Evolutionary conservation across 192 early-diverging fungal species (phyloP).

Genomic region (Entomortierella chlamydospora): DNA sequence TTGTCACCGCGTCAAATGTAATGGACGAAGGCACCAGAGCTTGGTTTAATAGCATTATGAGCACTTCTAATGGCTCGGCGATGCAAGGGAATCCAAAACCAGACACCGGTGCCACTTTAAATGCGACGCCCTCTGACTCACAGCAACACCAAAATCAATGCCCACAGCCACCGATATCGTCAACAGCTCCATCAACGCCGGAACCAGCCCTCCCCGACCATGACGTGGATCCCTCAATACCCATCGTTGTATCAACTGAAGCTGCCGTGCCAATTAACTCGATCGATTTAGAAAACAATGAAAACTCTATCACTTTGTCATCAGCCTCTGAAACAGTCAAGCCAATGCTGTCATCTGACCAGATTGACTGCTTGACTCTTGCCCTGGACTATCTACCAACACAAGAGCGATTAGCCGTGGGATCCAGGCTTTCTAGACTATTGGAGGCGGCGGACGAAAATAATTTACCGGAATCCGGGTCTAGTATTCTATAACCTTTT

Average conservation of each 20-base stretch:
- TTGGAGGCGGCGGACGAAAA: neutral
- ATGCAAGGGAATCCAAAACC: neutral
- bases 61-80: neutral
- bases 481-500: neutral
- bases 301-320: neutral
- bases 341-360: slow-evolving; percentile 10
- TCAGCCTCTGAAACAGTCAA: neutral
- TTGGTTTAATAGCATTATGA: slow-evolving; percentile 18
- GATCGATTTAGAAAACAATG: neutral
- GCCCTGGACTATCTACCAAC: slow-evolving; percentile 12
- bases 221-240: too few relatives aligned
- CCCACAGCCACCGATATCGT: neutral
- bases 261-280: neutral
- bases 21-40: slow-evolving; percentile 20
- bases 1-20: neutral
- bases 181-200: neutral
- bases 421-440: slow-evolving; percentile 10
- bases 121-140: neutral
- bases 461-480: neutral
- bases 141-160: neutral
- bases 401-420: slow-evolving; percentile 31
- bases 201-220: neutral
- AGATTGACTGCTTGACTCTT: slow-evolving; percentile 11
- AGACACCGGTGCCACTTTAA: too few relatives aligned
- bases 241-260: too few relatives aligned